Evolutionary conservation across 176 grass and related monocot genomes (phyloP).

Genomic region (Rhipidocladum racemiflorum): DNA sequence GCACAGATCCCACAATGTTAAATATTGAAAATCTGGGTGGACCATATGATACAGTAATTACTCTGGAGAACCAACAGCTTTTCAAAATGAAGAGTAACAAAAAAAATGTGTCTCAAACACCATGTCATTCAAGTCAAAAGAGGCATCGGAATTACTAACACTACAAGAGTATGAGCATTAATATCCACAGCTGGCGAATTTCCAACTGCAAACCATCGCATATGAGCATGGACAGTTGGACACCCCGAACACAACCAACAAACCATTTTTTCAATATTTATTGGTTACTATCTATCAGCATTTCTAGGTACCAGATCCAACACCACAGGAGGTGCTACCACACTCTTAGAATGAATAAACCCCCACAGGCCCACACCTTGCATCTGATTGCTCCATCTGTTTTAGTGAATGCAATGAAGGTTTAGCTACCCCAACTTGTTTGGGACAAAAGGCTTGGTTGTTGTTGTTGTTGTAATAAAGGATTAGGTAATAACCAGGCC

Average conservation of each 20-base stretch:
- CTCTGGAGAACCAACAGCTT: background rate
- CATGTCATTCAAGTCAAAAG: conserved; percentile 10
- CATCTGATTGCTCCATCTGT: background rate
- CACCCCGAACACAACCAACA: background rate
- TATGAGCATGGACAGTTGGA: background rate
- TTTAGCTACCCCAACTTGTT: background rate
- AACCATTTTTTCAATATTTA: background rate
- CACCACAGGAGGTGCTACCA: background rate
- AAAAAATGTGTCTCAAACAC: background rate
- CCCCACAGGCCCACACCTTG: background rate
- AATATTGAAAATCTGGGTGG: conserved; percentile 8
- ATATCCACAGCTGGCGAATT: background rate
- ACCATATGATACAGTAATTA: background rate
- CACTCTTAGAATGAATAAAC: background rate
- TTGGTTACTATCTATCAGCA: background rate
- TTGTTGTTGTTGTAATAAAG: no score
- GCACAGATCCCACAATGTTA: background rate
- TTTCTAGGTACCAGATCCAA: background rate
- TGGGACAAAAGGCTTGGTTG: no score
- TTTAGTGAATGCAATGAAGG: background rate
- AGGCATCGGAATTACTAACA: background rate
- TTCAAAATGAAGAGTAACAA: background rate
- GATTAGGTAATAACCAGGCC: background rate
- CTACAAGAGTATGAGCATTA: no score
- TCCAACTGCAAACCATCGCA: background rate